Evolutionary conservation across 2,329 filamentous ascomycete species (phyloP), one percentile per base, ranked within the genome.

Genomic region (Fonsecaea multimorphosa): DNA sequence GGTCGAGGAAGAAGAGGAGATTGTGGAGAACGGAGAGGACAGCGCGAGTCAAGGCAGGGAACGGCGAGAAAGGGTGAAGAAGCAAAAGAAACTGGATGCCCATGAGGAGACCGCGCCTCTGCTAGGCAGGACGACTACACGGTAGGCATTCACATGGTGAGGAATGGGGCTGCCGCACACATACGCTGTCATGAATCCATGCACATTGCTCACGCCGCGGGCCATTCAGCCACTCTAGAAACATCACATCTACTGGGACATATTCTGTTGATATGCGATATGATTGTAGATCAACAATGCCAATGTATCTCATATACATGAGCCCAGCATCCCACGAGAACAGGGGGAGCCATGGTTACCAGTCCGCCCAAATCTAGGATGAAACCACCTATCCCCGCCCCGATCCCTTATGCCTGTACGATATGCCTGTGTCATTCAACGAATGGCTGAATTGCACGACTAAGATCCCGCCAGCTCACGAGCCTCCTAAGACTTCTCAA

Each of bases 401-500:
- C 53, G 9, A 34, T 19, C 61, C 54, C 54, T 19, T 52, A 27
- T 46, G 34, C 32, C 24, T 36, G 53, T 57, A 38, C 32, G 31
- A 56, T 56, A 36, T 56, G 31, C 31, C 53, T 24, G 31, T 49
- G 3, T 27, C 9, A 24, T 24, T 49, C 44, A 12, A 49, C 44
- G 29, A 49, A 32, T 27, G 24, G 46, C 62, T 29, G 36, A 46
- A 53, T 29, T 52, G 56, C 38, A 52, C 16, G 32, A 55, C 16
- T 46, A 36, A 22, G n/a, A n/a, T 40, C 46, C 9, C 12, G 19
- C 31, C 29, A n/a, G 54, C 16, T 34, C 38, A 40, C 14, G 16
- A 49, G 9, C 29, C 40, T 2, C 52, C 56, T 63, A 70, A 44
- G 67, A 65, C 60, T 68, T 66, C 62, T 68, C 67, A 58, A 71